Evolutionary conservation across 345 rosid species (phyloP), one percentile per base, ranked within the genome.

Genomic region (Pugionium dolabratum): DNA sequence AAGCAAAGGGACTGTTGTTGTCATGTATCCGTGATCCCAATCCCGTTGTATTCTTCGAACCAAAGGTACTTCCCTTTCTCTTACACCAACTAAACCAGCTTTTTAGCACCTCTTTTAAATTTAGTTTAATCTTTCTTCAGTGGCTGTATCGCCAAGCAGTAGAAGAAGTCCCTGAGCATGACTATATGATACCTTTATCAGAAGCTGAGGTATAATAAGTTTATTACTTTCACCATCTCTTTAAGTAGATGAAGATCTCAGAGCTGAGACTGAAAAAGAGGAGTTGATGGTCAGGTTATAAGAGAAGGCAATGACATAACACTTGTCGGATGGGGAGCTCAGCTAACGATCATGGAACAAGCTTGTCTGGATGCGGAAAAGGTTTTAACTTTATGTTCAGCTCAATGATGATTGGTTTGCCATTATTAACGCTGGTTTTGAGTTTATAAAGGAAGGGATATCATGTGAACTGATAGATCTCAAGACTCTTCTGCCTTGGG

Each of bases 321-420:
- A 9, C 79, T 92, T 44, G 93, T 92, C 32, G 95, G 98, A 54
- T 92, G 98, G 98, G 95, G 96, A 75, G 95, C 96, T 11, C 98
- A 92, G 64, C 88, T 92, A 43, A 70, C 98, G 3, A 18, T 89
- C 11, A 85, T 92, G 93, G 93, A 89, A 65, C 84, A 89, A 68
- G 96, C 98, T 62, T 87, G 96, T 57, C 53, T 66, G 30, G 95
- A 86, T 29, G 96, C 96, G 0, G 89, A 85, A 75, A 85, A 85
- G 80, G 96, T 83, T 71, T 34, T 11, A 26, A 10, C 47, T 55
- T 30, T 60, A 45, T 44, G 10, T 44, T 54, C 18, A 18, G 18
- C 41, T 29, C 6, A 0, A 39, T 36, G 32, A 26, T 55, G 29
- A 55, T 54, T 71, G 50, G 10, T 62, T 26, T 0, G 3, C 6